Evolutionary conservation across 257 asterid species (phyloP), one percentile per base, ranked within the genome.

Genomic region (Craterostigma plantagineum): DNA sequence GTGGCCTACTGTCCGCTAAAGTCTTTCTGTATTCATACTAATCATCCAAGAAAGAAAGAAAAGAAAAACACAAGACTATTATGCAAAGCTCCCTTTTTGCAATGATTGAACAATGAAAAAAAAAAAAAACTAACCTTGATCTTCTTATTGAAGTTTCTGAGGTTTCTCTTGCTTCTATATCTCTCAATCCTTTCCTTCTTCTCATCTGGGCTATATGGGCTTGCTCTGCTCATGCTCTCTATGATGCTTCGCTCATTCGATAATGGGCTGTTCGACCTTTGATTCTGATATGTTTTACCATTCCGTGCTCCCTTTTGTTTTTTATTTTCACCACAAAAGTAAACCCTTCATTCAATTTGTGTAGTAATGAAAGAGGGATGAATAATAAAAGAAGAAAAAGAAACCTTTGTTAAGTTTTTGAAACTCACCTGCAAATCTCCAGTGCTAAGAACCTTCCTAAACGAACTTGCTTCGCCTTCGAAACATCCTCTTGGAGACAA

Each of bases 21-120:
- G 91, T 77, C 58, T 85, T 87, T 59, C 98, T 66, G 62, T 95
- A 82, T 51, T 82, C 98, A 7, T 87, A 87, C 98, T 87, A 14
- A 7, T 43, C 9, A 7, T 11, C 12, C 14, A 7, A 10, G 12
- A 10, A 7, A 16, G 18, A 14, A 4, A 11, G 9, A 16, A 8
- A 0, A 14, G 11, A 17, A 34, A 10, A 16, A 14, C 17, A 11
- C 10, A 11, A 1, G 12, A 8, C 5, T 13, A 11, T 40, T 11
- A 40, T 40, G 4, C 3, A 4, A 1, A 40, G 17, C 10, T 12
- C 15, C 16, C 14, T 1, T 14, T 40, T n/a, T n/a, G 12, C 1
- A 40, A 14, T 8, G 3, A 16, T 9, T 3, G 4, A 3, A 16
- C 0, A 16, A 27, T 0, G 10, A 4, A 11, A 0, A n/a, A n/a